A percentile compares a stretch with the other conserved stretches of the same genome.
Evolutionary conservation across 2,329 filamentous ascomycete species (phyloP).

Genomic region (Pseudocercospora macadamiae): DNA sequence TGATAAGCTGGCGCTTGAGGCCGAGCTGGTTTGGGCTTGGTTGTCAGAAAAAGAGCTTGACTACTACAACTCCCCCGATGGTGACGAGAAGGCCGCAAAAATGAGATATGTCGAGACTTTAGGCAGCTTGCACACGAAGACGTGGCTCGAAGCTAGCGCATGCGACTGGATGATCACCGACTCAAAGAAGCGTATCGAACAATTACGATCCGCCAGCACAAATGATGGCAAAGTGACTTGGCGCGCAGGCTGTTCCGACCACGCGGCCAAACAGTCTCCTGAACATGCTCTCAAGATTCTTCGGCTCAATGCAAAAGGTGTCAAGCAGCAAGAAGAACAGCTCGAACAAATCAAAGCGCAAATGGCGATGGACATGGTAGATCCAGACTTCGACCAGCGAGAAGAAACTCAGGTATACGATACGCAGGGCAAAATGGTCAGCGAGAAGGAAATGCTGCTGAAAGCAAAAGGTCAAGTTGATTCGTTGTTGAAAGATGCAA

Average conservation of each 20-base stretch:
- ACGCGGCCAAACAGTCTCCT: not conserved
- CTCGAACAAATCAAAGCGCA: not conserved
- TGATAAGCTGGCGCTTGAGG: conserved; percentile 8
- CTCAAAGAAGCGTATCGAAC: conserved; percentile 15
- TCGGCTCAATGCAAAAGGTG: not conserved
- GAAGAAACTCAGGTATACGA: conserved; percentile 2
- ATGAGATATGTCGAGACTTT: conserved; percentile 9
- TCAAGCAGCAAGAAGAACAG: not conserved
- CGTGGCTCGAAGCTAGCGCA: conserved; percentile 10
- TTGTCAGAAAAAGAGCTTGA: conserved; percentile 19
- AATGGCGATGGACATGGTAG: conserved; percentile 1
- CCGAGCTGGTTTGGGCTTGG: conserved; percentile 15
- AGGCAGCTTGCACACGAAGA: not conserved
- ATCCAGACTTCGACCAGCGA: conserved; percentile 4
- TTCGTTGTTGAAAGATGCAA: not conserved
- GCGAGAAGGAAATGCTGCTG: conserved; percentile 10
- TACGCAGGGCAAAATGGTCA: conserved; percentile 14
- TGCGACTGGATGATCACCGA: conserved; percentile 20
- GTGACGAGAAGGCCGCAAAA: not conserved
- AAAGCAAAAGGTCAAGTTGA: not conserved
- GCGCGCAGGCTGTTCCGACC: conserved; percentile 7
- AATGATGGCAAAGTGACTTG: conserved; percentile 13
- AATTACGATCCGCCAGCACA: conserved; percentile 1
- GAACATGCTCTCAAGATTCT: not conserved
- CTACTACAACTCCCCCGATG: conserved; percentile 9